Evolutionary conservation across 2,329 filamentous ascomycete genomes (phyloP).

Genomic region (Xylariomycetidae sp.): DNA sequence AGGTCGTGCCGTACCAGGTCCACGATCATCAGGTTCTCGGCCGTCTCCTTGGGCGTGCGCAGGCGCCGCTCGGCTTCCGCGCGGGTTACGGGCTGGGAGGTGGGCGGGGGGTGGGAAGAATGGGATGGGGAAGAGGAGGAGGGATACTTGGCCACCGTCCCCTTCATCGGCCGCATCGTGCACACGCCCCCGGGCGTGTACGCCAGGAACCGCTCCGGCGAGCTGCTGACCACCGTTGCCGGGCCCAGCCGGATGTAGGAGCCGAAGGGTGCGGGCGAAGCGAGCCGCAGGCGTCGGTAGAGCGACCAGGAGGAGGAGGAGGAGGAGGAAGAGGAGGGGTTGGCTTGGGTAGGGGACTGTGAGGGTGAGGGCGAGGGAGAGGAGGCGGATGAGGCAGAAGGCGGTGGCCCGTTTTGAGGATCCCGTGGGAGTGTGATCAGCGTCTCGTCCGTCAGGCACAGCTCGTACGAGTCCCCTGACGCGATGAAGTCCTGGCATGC

Average conservation of each 20-base stretch:
- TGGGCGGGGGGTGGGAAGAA: neutral
- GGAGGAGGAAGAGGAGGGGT: conserved; percentile 42
- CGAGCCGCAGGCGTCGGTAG: conserved; percentile 62
- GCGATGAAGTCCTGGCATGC: conserved; percentile 66
- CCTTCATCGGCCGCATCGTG: conserved; percentile 91
- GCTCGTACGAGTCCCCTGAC: conserved; percentile 77
- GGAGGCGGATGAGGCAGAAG: too few species aligned
- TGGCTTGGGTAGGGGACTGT: conserved; percentile 15
- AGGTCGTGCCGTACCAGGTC: conserved; percentile 93
- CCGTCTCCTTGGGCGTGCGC: conserved; percentile 79
- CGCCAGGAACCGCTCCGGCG: conserved; percentile 82
- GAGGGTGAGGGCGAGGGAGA: conserved; percentile 38
- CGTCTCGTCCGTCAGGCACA: conserved; percentile 76
- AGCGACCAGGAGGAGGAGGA: conserved; percentile 57
- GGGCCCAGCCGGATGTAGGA: conserved; percentile 68
- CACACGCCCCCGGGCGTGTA: conserved; percentile 48
- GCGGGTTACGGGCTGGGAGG: conserved; percentile 52
- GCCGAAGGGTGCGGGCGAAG: conserved; percentile 79
- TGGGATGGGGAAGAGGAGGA: neutral
- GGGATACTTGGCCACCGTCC: conserved; percentile 72
- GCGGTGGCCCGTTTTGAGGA: conserved; percentile 33
- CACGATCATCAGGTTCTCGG: conserved; percentile 97
- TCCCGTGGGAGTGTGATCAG: conserved; percentile 43
- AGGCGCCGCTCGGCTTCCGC: conserved; percentile 67
- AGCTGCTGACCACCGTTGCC: conserved; percentile 72